Evolutionary conservation across 179 eudicot species (phyloP).

Genomic region (Beta macrorhiza): DNA sequence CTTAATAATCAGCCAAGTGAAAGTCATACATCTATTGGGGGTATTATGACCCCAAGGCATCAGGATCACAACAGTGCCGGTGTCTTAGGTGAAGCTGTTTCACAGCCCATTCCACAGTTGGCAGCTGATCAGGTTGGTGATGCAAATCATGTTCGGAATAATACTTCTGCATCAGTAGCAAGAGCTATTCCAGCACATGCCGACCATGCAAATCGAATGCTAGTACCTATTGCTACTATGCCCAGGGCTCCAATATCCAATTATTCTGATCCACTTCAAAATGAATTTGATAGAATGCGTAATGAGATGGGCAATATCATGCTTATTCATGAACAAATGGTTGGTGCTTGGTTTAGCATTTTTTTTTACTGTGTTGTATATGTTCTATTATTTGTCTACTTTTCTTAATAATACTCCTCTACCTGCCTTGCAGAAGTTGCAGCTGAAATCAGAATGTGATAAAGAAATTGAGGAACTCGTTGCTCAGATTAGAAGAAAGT

Average conservation of each 20-base stretch:
- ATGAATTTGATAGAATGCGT: constrained; percentile 51
- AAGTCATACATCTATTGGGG: constrained; percentile 11
- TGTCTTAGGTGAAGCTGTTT: constrained; percentile 12
- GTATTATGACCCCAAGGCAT: constrained; percentile 10
- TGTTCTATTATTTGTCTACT: constrained; percentile 15
- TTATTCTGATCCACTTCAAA: constrained; percentile 57
- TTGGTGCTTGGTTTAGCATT: constrained; percentile 27
- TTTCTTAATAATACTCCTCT: constrained; percentile 9
- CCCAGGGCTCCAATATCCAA: constrained; percentile 11
- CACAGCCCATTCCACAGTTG: constrained; percentile 17
- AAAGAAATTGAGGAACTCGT: constrained; percentile 62
- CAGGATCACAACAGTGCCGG: constrained; percentile 1
- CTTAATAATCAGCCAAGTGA: constrained; percentile 14
- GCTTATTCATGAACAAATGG: constrained; percentile 45
- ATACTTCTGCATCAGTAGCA: constrained; percentile 19
- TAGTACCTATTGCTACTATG: constrained; percentile 12
- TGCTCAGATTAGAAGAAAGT: constrained; percentile 54
- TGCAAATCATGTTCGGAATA: constrained; percentile 19
- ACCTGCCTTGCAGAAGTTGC: constrained; percentile 44
- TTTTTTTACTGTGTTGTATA: neutral
- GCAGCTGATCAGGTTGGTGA: constrained; percentile 1
- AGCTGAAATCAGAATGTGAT: constrained; percentile 57
- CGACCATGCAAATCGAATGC: constrained; percentile 14
- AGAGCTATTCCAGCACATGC: constrained; percentile 23
- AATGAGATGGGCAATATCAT: constrained; percentile 42